phyloP scores from a whole-genome alignment of 1,284 basidiomycete species.

The Ceratorhiza oryzae-sativae region DNA sequence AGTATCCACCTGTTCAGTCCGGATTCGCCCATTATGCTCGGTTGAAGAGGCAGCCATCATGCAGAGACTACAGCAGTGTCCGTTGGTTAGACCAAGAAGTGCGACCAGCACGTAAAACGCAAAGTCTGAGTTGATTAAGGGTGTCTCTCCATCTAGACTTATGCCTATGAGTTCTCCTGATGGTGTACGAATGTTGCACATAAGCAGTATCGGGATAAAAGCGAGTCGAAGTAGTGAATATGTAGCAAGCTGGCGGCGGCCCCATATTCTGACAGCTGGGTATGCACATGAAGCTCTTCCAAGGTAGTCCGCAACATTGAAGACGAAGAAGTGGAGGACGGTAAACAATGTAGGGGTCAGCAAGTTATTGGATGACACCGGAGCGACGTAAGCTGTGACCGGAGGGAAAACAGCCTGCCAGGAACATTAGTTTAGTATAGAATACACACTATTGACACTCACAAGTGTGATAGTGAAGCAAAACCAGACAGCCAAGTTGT shows the following conservation, averaged over 20 bases:
- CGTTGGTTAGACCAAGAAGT: constrained; percentile 51
- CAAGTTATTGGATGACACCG: constrained; percentile 46
- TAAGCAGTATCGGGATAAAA: constrained; percentile 34
- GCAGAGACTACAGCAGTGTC: constrained; percentile 44
- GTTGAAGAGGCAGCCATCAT: constrained; percentile 42
- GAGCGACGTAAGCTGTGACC: constrained; percentile 35
- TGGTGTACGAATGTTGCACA: constrained; percentile 43
- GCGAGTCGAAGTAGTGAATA: constrained; percentile 27
- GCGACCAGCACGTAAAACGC: constrained; percentile 51
- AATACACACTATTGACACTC: background rate
- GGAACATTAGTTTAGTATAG: background rate
- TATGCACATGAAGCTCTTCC: constrained; percentile 28
- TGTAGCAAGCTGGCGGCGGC: constrained; percentile 10
- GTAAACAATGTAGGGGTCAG: constrained; percentile 52
- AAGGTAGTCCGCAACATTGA: constrained; percentile 49
- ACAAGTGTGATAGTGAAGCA: constrained; percentile 52
- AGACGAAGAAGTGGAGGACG: constrained; percentile 53
- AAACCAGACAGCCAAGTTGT: constrained; percentile 52
- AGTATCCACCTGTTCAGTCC: constrained; percentile 54
- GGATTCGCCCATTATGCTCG: constrained; percentile 43
- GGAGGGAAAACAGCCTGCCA: constrained; percentile 38
- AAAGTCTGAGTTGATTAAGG: constrained; percentile 49
- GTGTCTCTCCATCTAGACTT: constrained; percentile 44
- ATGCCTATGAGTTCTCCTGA: constrained; percentile 34
- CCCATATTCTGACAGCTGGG: constrained; percentile 33